Conservation (phyloP, 345 rosid species). For the Syzygium aqueum region DNA sequence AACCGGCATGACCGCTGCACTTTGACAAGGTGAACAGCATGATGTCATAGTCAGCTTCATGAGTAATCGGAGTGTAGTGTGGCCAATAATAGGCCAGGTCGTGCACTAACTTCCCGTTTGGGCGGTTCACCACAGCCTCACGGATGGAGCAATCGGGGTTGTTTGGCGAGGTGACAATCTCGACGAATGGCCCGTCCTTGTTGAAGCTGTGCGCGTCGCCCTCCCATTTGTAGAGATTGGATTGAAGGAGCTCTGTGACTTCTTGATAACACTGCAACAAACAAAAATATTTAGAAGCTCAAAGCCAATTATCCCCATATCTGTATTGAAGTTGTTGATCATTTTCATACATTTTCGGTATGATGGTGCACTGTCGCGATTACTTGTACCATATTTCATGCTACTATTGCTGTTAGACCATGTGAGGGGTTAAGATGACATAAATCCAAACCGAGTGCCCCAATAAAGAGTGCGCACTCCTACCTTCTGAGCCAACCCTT, state of each 20-base stretch:
- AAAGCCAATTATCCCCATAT: not conserved
- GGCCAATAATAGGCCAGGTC: constrained; percentile 97
- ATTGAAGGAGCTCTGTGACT: constrained; percentile 38
- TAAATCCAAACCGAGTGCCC: not conserved
- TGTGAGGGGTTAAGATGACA: not conserved
- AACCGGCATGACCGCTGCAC: constrained; percentile 88
- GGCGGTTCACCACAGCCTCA: constrained; percentile 60
- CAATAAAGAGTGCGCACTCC: not conserved
- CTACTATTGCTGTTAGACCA: not conserved
- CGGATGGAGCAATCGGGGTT: constrained; percentile 76
- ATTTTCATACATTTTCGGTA: not conserved
- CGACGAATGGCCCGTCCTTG: constrained; percentile 51
- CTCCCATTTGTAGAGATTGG: constrained; percentile 74
- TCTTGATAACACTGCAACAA: constrained; percentile 49
- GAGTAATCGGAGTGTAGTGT: constrained; percentile 65
- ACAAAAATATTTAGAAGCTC: not conserved
- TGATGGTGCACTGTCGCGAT: not conserved
- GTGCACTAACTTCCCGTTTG: constrained; percentile 46
- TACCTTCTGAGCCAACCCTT: not conserved
- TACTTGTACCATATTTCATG: not conserved
- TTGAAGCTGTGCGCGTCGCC: constrained; percentile 65
- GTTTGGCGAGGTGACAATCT: constrained; percentile 68
- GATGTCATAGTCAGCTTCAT: constrained; percentile 49
- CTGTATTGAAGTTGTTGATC: not conserved
- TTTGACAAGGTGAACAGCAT: constrained; percentile 94